Conservation (phyloP, 2,329 filamentous ascomycete species). For the Colletotrichum lini region DNA sequence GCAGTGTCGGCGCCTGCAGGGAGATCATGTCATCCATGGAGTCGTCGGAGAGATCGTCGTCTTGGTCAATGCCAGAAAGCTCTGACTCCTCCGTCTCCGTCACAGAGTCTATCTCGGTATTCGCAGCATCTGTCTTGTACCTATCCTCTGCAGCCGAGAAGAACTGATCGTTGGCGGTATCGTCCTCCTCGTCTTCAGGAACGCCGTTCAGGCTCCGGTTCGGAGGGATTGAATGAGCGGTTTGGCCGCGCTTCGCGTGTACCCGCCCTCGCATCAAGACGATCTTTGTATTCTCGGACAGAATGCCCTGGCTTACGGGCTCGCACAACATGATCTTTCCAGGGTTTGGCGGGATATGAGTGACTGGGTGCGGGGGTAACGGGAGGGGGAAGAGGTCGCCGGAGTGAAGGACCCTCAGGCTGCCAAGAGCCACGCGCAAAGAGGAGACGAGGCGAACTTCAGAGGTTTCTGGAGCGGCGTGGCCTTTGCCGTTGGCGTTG, state of each 20-base stretch:
- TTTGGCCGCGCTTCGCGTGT: slow-evolving; percentile 67
- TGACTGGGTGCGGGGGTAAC: slow-evolving; percentile 87
- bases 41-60: slow-evolving; percentile 86
- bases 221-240: slow-evolving; percentile 60
- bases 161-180: slow-evolving; percentile 91
- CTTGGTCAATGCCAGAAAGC: slow-evolving; percentile 75
- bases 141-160: slow-evolving; percentile 92
- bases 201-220: slow-evolving; percentile 72
- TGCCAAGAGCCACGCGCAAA: slow-evolving; percentile 81
- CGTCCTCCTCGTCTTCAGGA: slow-evolving; percentile 79
- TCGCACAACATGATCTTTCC: slow-evolving; percentile 95
- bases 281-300: slow-evolving; percentile 85
- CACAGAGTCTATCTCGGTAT: slow-evolving; percentile 70
- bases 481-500: slow-evolving; percentile 57
- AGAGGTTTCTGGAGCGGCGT: slow-evolving; percentile 44
- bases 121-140: slow-evolving; percentile 69
- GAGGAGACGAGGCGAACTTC: slow-evolving; percentile 66
- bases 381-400: slow-evolving; percentile 86
- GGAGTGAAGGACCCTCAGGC: slow-evolving; percentile 82
- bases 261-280: slow-evolving; percentile 79
- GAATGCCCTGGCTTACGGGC: slow-evolving; percentile 88
- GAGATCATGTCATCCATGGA: slow-evolving; percentile 96
- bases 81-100: slow-evolving; percentile 75
- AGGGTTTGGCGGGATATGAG: slow-evolving; percentile 85
- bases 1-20: slow-evolving; percentile 82